These are phyloP conservation scores for Xylariaceae sp. DNA, from an alignment of 2,329 filamentous ascomycete genomes.

Conservation along the genomic window DNA sequence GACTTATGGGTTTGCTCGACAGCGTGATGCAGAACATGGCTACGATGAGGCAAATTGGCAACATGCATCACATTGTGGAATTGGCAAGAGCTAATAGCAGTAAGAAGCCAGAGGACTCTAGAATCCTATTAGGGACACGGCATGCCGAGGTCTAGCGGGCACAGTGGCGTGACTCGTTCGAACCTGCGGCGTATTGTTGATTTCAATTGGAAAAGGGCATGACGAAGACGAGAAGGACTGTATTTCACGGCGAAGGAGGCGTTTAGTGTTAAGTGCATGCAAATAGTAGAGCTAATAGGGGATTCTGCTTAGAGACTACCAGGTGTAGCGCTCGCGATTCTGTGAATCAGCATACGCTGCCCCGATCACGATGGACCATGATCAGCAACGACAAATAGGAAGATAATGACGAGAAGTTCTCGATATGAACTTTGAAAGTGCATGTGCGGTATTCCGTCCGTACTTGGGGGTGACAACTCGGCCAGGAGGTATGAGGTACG, in stretches of 20 bases:
- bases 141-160: constrained; percentile 24
- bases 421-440: background rate
- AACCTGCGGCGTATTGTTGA: background rate
- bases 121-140: constrained; percentile 3
- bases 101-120: constrained; percentile 11
- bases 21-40: constrained; percentile 67
- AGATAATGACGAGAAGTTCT: constrained; percentile 7
- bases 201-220: background rate
- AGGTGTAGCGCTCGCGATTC: constrained; percentile 5
- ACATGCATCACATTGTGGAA: constrained; percentile 63
- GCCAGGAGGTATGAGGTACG: no score
- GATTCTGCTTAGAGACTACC: constrained; percentile 11
- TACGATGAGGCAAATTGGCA: constrained; percentile 66
- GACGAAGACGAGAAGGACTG: constrained; percentile 16
- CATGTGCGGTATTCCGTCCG: no score
- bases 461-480: no score
- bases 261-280: constrained; percentile 23
- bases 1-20: constrained; percentile 70
- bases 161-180: no score
- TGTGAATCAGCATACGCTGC: background rate
- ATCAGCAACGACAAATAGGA: constrained; percentile 6
- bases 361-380: background rate
- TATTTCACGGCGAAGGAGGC: constrained; percentile 34
- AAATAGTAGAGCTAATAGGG: constrained; percentile 2
- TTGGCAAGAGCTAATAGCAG: constrained; percentile 28